phyloP scores from a whole-genome alignment of 495 filamentous ascomycete genomes.

The Penicillium cosmopolitanum region DNA sequence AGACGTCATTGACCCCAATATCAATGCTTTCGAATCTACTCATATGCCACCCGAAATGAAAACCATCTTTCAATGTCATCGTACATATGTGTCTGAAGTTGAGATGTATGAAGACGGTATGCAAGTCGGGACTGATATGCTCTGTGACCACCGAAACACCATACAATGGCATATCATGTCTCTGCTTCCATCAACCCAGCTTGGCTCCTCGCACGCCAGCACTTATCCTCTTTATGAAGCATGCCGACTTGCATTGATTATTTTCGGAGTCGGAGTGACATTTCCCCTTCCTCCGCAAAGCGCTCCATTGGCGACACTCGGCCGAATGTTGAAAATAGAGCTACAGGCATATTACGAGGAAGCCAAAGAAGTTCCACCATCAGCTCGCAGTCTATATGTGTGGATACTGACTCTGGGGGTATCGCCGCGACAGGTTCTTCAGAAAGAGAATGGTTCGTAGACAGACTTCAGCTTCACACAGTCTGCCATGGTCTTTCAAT shows the following conservation, averaged over 20 bases:
- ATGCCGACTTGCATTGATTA: not conserved
- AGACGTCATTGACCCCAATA: not conserved
- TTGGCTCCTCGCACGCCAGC: slow-evolving; percentile 1
- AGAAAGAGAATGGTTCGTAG: not conserved
- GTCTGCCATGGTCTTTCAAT: not conserved
- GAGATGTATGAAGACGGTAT: slow-evolving; percentile 13
- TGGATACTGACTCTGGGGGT: not conserved
- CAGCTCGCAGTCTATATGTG: not conserved
- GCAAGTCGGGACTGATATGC: slow-evolving; percentile 3
- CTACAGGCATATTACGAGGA: not conserved
- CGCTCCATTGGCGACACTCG: not conserved
- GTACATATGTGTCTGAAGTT: slow-evolving; percentile 3
- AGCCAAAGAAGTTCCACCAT: not conserved
- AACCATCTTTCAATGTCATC: not conserved
- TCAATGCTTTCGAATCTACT: not conserved
- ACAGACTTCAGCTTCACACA: not conserved
- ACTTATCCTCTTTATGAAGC: slow-evolving; percentile 3
- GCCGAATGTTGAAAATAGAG: slow-evolving; percentile 2
- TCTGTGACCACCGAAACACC: slow-evolving; percentile 10
- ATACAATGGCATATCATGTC: slow-evolving; percentile 16
- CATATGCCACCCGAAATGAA: not conserved
- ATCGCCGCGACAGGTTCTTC: not conserved
- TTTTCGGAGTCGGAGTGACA: not conserved
- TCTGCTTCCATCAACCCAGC: slow-evolving; percentile 7
- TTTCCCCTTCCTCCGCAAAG: slow-evolving; percentile 5